phyloP scores from a whole-genome alignment of 805 yeast species.

The Monosporozyma yasuniensis region DNA sequence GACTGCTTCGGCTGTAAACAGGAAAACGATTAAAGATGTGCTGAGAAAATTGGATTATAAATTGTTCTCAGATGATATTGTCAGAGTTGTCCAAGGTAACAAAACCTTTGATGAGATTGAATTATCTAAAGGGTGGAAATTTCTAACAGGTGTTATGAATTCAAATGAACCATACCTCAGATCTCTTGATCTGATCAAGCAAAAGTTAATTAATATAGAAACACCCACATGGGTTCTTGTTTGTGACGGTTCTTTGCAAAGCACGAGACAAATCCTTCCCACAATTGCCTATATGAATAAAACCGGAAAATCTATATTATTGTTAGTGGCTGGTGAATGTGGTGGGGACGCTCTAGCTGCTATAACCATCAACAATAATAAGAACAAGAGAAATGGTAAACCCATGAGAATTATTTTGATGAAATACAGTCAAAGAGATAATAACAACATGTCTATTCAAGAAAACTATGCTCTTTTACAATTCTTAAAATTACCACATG shows the following conservation, averaged over 20 bases:
- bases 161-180: constrained; percentile 25
- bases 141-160: constrained; percentile 20
- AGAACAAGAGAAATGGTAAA: constrained; percentile 18
- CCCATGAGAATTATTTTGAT: constrained; percentile 14
- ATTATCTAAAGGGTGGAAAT: constrained; percentile 28
- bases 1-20: constrained; percentile 9
- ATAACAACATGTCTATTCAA: constrained; percentile 12
- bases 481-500: constrained; percentile 23
- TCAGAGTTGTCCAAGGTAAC: constrained; percentile 23
- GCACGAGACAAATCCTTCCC: constrained; percentile 22
- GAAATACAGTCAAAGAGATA: constrained; percentile 16
- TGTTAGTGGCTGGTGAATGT: constrained; percentile 23
- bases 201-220: constrained; percentile 20
- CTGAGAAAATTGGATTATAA: constrained; percentile 19
- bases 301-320: constrained; percentile 15
- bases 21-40: constrained; percentile 13
- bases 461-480: constrained; percentile 21
- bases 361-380: constrained; percentile 27
- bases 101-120: constrained; percentile 21
- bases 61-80: constrained; percentile 24
- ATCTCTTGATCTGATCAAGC: constrained; percentile 18
- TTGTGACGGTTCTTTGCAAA: constrained; percentile 23
- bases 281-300: constrained; percentile 21
- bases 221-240: constrained; percentile 18
- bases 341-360: constrained; percentile 25